Percentiles rank a stretch among this genome's conserved stretches.
phyloP scores from a whole-genome alignment of 2,329 filamentous ascomycete genomes.

The Cercospora sojina region DNA sequence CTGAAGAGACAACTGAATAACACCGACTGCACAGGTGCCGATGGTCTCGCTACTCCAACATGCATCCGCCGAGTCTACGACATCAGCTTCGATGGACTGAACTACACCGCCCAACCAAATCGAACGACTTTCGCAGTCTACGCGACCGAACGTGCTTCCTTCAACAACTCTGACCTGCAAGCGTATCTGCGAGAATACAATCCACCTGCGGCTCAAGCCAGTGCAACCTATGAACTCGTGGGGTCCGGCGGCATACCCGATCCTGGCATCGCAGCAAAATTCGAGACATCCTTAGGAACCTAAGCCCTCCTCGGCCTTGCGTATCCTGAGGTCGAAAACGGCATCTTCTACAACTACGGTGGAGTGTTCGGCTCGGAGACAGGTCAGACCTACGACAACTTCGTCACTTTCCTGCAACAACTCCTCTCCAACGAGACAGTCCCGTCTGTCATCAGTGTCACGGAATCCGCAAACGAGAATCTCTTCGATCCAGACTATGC shows the following conservation, averaged over 20 bases:
- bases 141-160: slow-evolving; percentile 30
- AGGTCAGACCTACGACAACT: slow-evolving; percentile 27
- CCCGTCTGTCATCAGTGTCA: slow-evolving; percentile 29
- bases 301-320: slow-evolving; percentile 27
- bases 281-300: slow-evolving; percentile 29
- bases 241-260: slow-evolving; percentile 24
- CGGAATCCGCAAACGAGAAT: slow-evolving; percentile 27
- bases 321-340: slow-evolving; percentile 22
- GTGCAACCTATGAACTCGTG: slow-evolving; percentile 20
- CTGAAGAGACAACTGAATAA: not conserved
- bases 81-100: slow-evolving; percentile 22
- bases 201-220: slow-evolving; percentile 24
- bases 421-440: slow-evolving; percentile 29
- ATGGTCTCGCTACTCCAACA: slow-evolving; percentile 23
- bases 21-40: slow-evolving; percentile 16
- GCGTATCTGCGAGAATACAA: slow-evolving; percentile 27
- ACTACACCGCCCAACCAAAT: slow-evolving; percentile 27
- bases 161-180: slow-evolving; percentile 23
- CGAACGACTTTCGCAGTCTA: slow-evolving; percentile 31
- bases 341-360: slow-evolving; percentile 30
- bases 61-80: slow-evolving; percentile 29
- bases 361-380: slow-evolving; percentile 29
- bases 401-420: slow-evolving; percentile 30
- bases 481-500: slow-evolving; percentile 50
- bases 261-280: slow-evolving; percentile 25